phyloP scores from a whole-genome alignment of 2,329 filamentous ascomycete genomes.

The Amesomyces nigricolor region DNA sequence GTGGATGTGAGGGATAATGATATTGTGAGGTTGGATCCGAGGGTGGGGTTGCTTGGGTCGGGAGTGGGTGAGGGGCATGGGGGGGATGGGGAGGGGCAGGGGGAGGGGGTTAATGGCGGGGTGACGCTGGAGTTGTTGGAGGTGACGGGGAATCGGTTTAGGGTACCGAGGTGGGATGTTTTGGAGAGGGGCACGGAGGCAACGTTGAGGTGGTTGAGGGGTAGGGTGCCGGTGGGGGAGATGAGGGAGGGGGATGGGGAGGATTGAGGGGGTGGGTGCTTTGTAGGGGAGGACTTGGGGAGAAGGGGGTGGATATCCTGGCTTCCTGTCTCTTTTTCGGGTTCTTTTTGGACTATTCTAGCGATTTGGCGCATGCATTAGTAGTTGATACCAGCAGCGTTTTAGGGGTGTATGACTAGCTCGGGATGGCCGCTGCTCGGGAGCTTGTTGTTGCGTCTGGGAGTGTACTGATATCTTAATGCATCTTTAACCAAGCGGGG shows the following conservation, averaged over 20 bases:
- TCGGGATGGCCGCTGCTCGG: background rate
- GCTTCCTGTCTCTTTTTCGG: background rate
- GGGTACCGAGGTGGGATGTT: slow-evolving; percentile 78
- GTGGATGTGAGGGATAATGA: slow-evolving; percentile 83
- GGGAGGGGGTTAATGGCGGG: slow-evolving; percentile 28
- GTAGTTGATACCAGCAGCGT: too few species aligned
- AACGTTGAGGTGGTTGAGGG: slow-evolving; percentile 72
- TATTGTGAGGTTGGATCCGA: slow-evolving; percentile 73
- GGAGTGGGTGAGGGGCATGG: slow-evolving; percentile 19
- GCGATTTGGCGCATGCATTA: too few species aligned
- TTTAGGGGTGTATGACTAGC: background rate
- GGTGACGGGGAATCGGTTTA: slow-evolving; percentile 79
- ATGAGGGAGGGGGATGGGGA: slow-evolving; percentile 44
- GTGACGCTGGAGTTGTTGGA: slow-evolving; percentile 56
- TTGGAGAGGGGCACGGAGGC: slow-evolving; percentile 84
- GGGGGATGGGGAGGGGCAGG: background rate
- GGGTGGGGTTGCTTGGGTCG: slow-evolving; percentile 62
- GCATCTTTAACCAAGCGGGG: too few species aligned
- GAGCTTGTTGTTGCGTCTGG: background rate
- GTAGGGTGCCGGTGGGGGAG: slow-evolving; percentile 61
- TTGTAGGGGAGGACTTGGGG: background rate
- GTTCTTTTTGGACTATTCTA: background rate
- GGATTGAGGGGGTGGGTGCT: slow-evolving; percentile 27
- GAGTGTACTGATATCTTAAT: too few species aligned
- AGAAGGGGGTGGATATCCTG: too few species aligned